Evolutionary conservation across 495 filamentous ascomycete species (phyloP), one percentile per base, ranked within the genome.

Genomic region (Lasiosphaeria ovina): DNA sequence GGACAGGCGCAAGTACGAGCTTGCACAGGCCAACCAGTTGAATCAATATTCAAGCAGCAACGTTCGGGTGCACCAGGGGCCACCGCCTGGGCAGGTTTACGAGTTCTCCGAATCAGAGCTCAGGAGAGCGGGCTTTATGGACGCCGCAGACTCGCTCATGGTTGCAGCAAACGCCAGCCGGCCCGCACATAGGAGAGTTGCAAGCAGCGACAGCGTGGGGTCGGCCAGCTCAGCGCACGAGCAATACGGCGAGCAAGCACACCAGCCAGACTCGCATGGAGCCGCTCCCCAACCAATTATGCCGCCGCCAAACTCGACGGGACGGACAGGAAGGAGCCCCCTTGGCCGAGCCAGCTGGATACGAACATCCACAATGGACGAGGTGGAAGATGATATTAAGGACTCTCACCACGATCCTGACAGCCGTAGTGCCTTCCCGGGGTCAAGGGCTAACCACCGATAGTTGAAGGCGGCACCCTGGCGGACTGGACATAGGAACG

Each of bases 1-100:
- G 72, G 89, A 92, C 64, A 77, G 83, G 35, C 80, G 78, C 60
- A 92, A 90, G 67, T 86, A 89, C 57, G 79, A 83, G 58, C 79
- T 88, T 67, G 87, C 87, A 8, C 86, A 86, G 67, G 82, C 88
- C 40, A 82, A 75, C 60, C 86, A 85, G 51, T 62, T 73, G 17
- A 68, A 64, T 56, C 68, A 70, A 51, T 71, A 72, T 63, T 63
- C 72, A 44, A 79, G 75, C 24, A 2, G 24, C 57, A 79, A 78
- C 16, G 80, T 79, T 9, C 79, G 81, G 34, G 78, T 77, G 36
- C 82, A 81, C 48, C 77, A 82, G 60, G 77, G 71, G 50, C 76
- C 81, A 14, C 75, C 78, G 5, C 72, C 72, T 4, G 82, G 78
- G 1, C 76, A 80, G 33, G 78, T 83, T 2, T 81, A 81, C 51